Conservation (phyloP, 1,139 yeast genomes). For the Blastobotrys petasosporus region DNA sequence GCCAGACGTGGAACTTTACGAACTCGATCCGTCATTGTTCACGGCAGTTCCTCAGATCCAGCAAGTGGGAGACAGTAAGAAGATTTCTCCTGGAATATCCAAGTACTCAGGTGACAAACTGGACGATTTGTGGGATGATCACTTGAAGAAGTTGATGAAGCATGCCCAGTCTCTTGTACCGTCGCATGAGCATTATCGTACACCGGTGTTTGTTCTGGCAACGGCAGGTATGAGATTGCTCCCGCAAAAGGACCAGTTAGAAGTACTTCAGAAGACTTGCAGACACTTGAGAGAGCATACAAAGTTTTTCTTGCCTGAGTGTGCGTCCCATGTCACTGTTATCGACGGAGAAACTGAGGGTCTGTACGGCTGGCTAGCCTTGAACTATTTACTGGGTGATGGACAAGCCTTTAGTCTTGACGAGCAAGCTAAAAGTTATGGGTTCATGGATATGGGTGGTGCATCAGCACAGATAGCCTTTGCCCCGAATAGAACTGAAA, state of each 20-base stretch:
- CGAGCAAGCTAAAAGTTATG: slow-evolving; percentile 51
- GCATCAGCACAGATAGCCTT: slow-evolving; percentile 78
- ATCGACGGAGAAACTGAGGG: slow-evolving; percentile 76
- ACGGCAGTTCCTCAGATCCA: slow-evolving; percentile 13
- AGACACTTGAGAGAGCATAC: slow-evolving; percentile 45
- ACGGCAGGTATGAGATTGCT: slow-evolving; percentile 81
- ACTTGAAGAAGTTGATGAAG: slow-evolving; percentile 49
- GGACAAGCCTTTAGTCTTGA: slow-evolving; percentile 12
- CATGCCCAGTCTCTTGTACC: slow-evolving; percentile 61
- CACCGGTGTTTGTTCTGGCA: slow-evolving; percentile 74
- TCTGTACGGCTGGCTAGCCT: slow-evolving; percentile 73
- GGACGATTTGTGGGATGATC: slow-evolving; percentile 53
- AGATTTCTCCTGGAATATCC: slow-evolving; percentile 64
- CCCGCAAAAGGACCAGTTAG: slow-evolving; percentile 49
- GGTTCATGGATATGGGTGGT: slow-evolving; percentile 78
- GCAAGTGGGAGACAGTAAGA: slow-evolving; percentile 48
- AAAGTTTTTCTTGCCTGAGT: slow-evolving; percentile 49
- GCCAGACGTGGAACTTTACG: slow-evolving; percentile 39
- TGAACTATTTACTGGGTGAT: slow-evolving; percentile 57
- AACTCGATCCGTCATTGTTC: slow-evolving; percentile 1
- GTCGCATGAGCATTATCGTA: slow-evolving; percentile 51
- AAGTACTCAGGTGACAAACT: slow-evolving; percentile 38
- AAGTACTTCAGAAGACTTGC: slow-evolving; percentile 49
- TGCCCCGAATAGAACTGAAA: slow-evolving; percentile 56
- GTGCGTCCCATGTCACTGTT: slow-evolving; percentile 50